These are phyloP conservation scores for Polyplosphaeria fusca DNA, from an alignment of 495 filamentous ascomycete species.

Conservation along the genomic window DNA sequence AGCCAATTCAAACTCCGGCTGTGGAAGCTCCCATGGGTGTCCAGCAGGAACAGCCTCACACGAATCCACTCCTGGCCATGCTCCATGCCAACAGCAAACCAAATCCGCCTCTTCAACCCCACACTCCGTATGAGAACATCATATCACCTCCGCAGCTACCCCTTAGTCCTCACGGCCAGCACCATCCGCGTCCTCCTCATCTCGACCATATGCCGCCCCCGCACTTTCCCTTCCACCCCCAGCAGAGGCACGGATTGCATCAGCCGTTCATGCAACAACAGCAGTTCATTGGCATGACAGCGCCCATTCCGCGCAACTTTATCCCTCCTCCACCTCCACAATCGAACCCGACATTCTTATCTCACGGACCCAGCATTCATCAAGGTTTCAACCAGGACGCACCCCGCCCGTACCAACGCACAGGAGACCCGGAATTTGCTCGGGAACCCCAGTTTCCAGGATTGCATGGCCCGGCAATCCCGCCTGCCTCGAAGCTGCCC, in stretches of 20 bases:
- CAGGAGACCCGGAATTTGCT: conserved; percentile 47
- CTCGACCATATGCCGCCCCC: conserved; percentile 43
- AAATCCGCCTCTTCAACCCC: conserved; percentile 34
- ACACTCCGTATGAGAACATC: conserved; percentile 47
- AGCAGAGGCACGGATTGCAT: conserved; percentile 7
- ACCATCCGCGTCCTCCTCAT: conserved; percentile 41
- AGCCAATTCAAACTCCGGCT: conserved; percentile 1
- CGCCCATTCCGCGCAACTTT: conserved; percentile 28
- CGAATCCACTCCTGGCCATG: conserved; percentile 58
- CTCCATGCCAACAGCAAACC: conserved; percentile 46
- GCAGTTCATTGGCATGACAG: conserved; percentile 31
- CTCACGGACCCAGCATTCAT: conserved; percentile 33
- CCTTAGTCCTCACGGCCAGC: conserved; percentile 44
- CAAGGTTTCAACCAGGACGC: conserved; percentile 24
- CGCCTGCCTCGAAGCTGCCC: conserved; percentile 56
- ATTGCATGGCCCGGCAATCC: conserved; percentile 47
- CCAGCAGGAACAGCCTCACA: conserved; percentile 39
- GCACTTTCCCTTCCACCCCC: conserved; percentile 35
- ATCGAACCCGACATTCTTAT: conserved; percentile 18
- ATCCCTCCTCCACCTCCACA: conserved; percentile 20
- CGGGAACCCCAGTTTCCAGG: conserved; percentile 32
- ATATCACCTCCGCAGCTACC: conserved; percentile 40
- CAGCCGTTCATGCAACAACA: conserved; percentile 30
- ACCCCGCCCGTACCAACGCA: conserved; percentile 51
- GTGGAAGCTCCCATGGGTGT: conserved; percentile 9